These are phyloP conservation scores for Hirschioporus abietinus DNA, from an alignment of 768 basidiomycete genomes.

Conservation along the genomic window DNA sequence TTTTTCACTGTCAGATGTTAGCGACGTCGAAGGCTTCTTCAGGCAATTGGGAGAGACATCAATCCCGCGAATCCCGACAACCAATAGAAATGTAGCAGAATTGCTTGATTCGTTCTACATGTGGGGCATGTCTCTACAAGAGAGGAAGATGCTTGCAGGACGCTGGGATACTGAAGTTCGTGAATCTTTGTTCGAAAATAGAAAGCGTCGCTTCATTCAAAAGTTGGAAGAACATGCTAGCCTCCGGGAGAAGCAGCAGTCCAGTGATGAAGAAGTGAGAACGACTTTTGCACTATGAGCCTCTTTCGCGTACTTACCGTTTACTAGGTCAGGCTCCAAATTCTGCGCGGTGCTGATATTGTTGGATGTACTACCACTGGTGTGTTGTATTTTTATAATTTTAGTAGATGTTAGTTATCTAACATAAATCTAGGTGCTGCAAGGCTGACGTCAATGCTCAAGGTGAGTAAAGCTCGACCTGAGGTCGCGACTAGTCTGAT, in stretches of 20 bases:
- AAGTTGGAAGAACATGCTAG: constrained; percentile 37
- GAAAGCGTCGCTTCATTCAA: constrained; percentile 36
- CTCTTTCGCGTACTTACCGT: not conserved
- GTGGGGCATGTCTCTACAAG: constrained; percentile 50
- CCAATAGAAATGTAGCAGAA: constrained; percentile 29
- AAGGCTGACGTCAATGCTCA: constrained; percentile 53
- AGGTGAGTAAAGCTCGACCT: constrained; percentile 28
- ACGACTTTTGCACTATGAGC: not conserved
- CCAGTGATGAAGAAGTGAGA: constrained; percentile 51
- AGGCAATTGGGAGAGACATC: constrained; percentile 26
- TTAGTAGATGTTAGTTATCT: constrained; percentile 6
- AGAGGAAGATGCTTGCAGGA: constrained; percentile 39
- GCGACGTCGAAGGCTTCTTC: constrained; percentile 31
- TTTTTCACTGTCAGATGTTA: constrained; percentile 17
- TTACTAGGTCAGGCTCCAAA: constrained; percentile 45
- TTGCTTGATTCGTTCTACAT: constrained; percentile 34
- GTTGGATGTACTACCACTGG: constrained; percentile 78
- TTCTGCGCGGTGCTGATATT: constrained; percentile 52
- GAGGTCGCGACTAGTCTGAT: not conserved
- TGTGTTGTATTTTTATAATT: constrained; percentile 20
- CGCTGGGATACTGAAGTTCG: constrained; percentile 46
- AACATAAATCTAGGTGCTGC: constrained; percentile 50
- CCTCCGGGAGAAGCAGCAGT: constrained; percentile 29
- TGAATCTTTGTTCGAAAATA: constrained; percentile 22
- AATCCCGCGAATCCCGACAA: constrained; percentile 34